Percentiles rank a stretch among this genome's conserved stretches.
Evolutionary conservation across 257 asterid genomes (phyloP).

Genomic region (Echium plantagineum): DNA sequence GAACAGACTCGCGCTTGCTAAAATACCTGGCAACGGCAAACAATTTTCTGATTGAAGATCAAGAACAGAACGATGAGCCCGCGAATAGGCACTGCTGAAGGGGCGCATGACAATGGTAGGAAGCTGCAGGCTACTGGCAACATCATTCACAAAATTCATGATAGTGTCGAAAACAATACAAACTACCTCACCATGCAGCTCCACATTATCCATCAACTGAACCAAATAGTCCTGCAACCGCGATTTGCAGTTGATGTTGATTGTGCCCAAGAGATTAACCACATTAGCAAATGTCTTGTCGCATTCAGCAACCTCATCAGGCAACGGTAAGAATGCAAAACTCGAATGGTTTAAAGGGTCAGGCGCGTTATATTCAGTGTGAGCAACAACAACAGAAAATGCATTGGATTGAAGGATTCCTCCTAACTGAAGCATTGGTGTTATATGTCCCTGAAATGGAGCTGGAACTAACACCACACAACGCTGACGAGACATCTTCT

Average conservation of each 20-base stretch:
- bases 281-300: background rate
- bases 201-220: slow-evolving; percentile 10
- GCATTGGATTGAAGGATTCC: slow-evolving; percentile 16
- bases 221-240: slow-evolving; percentile 21
- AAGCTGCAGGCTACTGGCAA: slow-evolving; percentile 24
- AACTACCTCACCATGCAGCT: slow-evolving; percentile 9
- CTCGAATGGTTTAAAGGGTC: slow-evolving; percentile 13
- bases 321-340: slow-evolving; percentile 6
- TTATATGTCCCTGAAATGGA: slow-evolving; percentile 20
- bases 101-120: slow-evolving; percentile 39
- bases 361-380: slow-evolving; percentile 2
- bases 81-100: slow-evolving; percentile 18
- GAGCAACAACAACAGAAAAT: slow-evolving; percentile 12
- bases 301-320: background rate
- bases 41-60: slow-evolving; percentile 17
- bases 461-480: slow-evolving; percentile 17
- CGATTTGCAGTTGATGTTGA: slow-evolving; percentile 18
- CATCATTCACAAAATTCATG: slow-evolving; percentile 27
- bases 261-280: background rate
- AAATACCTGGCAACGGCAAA: slow-evolving; percentile 32
- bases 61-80: slow-evolving; percentile 14
- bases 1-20: too few species aligned
- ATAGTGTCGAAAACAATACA: slow-evolving; percentile 36
- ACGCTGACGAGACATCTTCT: too few species aligned
- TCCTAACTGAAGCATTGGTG: slow-evolving; percentile 27